phyloP scores from a whole-genome alignment of 2,329 filamentous ascomycete genomes.

The Xylaria sp. region DNA sequence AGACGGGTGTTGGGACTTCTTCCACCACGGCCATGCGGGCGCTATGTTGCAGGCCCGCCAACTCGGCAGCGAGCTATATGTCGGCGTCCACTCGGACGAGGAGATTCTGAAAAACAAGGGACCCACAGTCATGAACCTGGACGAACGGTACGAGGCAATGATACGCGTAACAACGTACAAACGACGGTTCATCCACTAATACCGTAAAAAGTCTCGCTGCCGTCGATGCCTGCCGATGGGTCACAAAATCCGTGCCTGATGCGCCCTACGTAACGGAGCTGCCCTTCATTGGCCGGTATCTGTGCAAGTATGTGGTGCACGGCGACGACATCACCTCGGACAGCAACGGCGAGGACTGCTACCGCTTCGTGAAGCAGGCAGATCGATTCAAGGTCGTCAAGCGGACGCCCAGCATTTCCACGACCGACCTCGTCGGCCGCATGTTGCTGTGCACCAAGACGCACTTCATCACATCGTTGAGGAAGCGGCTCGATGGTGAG shows the following conservation, averaged over 20 bases:
- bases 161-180: background rate
- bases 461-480: slow-evolving; percentile 83
- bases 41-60: slow-evolving; percentile 95
- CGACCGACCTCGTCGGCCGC: slow-evolving; percentile 93
- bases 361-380: slow-evolving; percentile 93
- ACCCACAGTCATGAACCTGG: slow-evolving; percentile 90
- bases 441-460: slow-evolving; percentile 95
- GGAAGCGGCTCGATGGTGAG: slow-evolving; percentile 60
- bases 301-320: slow-evolving; percentile 92
- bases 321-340: slow-evolving; percentile 97
- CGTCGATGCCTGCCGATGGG: slow-evolving; percentile 93
- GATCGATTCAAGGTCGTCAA: slow-evolving; percentile 95
- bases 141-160: slow-evolving; percentile 62
- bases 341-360: slow-evolving; percentile 89
- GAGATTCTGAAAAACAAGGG: slow-evolving; percentile 96
- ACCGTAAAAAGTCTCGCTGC: slow-evolving; percentile 62
- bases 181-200: slow-evolving; percentile 21
- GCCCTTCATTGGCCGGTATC: slow-evolving; percentile 91
- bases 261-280: slow-evolving; percentile 94
- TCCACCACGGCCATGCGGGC: slow-evolving; percentile 95
- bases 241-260: slow-evolving; percentile 73
- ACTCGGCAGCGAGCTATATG: slow-evolving; percentile 79
- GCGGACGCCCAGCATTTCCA: slow-evolving; percentile 91
- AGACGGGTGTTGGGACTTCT: slow-evolving; percentile 98
- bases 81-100: slow-evolving; percentile 93